Base-by-base conservation (phyloP, 768 basidiomycete genomes). In the Leccinum ochraceum region DNA sequence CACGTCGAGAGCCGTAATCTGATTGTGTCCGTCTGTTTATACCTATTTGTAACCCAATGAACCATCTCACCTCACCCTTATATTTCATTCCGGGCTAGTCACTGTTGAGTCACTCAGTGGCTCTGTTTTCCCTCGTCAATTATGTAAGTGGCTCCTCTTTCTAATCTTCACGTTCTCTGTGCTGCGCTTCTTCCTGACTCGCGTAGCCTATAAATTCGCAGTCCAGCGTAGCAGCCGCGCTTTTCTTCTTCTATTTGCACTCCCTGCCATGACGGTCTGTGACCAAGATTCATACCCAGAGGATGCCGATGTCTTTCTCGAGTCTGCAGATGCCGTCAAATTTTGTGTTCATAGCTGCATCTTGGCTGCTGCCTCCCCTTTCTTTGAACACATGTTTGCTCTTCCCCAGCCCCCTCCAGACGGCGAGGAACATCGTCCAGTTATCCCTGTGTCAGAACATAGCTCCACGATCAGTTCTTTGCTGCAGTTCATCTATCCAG, bases 371-470 rank as follows among this genome's bases (percentile, higher is more conserved):
- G 85, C 86, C 1, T 90, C 89, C 6, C 79, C 85, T 2, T 87
- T 90, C 74, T 92, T 90, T 72, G 69, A 73, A 55, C 82, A 86
- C 58, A 84, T 90, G 86, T 86, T 91, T 67, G 71, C 82, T 22
- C 75, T 90, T 17, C 87, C 89, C 5, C 87, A 89, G 63, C 74
- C 79, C 11, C 61, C 65, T 46, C 50, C 72, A 59, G 65, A 69
- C 49, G 34, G 49, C 37, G 64, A 73, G 44, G 67, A 67, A 17
- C 61, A 63, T 16, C 68, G 72, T 26, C 83, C 84, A 9, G 64
- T 82, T 52, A 78, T 91, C 30, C 81, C 84, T 2, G 76, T 89
- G 4, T 75, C 85, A 2, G 89, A 91, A 67, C 54, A 75, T 48
- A 73, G 75, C 22, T 64, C 69, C 6, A 73, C 76, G 3, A 64